phyloP scores from a whole-genome alignment of 2,329 filamentous ascomycete species.

The Aureobasidium sp. region DNA sequence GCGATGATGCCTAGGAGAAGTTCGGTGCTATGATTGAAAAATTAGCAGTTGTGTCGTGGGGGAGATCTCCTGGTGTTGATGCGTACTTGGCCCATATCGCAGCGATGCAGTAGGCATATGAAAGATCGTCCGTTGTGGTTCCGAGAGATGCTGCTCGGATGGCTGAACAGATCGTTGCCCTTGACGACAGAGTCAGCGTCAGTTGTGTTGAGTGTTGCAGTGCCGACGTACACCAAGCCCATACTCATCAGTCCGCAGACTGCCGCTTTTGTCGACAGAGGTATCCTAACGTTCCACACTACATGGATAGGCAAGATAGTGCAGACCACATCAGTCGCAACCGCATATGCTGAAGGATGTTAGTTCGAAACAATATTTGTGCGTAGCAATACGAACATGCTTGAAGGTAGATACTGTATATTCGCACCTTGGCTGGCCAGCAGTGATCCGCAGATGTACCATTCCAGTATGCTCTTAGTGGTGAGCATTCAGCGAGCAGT shows the following conservation, averaged over 20 bases:
- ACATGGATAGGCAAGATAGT: constrained; percentile 23
- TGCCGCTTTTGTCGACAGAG: constrained; percentile 21
- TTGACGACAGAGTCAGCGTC: constrained; percentile 14
- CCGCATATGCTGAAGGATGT: constrained; percentile 20
- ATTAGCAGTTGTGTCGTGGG: too few relatives aligned
- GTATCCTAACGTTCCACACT: constrained; percentile 23
- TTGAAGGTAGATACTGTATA: constrained; percentile 26
- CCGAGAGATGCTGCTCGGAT: constrained; percentile 23
- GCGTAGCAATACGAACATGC: constrained; percentile 19
- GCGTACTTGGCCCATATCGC: constrained; percentile 22
- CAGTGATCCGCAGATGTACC: constrained; percentile 19
- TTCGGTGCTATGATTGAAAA: constrained; percentile 19
- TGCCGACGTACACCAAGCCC: constrained; percentile 18
- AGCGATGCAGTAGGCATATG: constrained; percentile 23
- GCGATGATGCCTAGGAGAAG: constrained; percentile 26
- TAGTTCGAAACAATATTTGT: neutral
- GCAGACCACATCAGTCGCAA: constrained; percentile 24
- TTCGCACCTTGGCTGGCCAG: constrained; percentile 24
- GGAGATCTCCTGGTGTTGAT: too few relatives aligned
- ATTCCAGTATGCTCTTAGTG: constrained; percentile 24
- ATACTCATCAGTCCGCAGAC: constrained; percentile 25
- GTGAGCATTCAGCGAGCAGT: constrained; percentile 24
- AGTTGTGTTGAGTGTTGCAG: neutral
- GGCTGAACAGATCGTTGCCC: constrained; percentile 21
- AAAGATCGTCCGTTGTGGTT: constrained; percentile 22